Evolutionary conservation across 2,329 filamentous ascomycete species (phyloP).

Genomic region (Aschersonia sp.): DNA sequence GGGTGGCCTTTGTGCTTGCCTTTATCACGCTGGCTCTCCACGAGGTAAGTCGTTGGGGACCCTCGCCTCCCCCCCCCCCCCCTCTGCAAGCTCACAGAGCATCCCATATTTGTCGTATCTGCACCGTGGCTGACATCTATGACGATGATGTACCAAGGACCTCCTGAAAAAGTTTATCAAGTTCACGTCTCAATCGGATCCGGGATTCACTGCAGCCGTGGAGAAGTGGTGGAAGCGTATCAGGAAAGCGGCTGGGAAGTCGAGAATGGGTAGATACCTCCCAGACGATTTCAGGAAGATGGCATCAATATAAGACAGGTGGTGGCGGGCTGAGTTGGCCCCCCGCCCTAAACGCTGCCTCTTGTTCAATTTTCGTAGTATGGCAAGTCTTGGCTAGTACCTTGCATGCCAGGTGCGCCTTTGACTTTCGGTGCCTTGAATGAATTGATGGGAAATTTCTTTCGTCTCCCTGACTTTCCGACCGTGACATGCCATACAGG

Average conservation of each 20-base stretch:
- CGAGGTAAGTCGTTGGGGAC: slow-evolving; percentile 12
- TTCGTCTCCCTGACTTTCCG: no score
- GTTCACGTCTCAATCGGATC: slow-evolving; percentile 13
- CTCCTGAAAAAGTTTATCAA: slow-evolving; percentile 14
- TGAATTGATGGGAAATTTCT: no score
- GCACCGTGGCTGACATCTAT: no score
- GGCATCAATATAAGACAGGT: slow-evolving; percentile 9
- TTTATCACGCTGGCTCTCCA: slow-evolving; percentile 21
- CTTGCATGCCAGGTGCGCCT: no score
- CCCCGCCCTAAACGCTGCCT: no score
- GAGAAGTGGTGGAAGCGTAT: slow-evolving; percentile 20
- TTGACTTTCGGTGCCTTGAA: no score
- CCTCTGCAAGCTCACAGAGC: not conserved
- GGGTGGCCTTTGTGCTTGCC: slow-evolving; percentile 23
- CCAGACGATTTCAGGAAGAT: slow-evolving; percentile 18
- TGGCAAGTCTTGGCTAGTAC: no score
- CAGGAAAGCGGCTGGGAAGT: slow-evolving; percentile 19
- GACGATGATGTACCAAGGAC: slow-evolving; percentile 9
- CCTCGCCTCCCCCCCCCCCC: not conserved
- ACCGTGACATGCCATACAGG: no score
- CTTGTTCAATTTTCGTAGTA: no score
- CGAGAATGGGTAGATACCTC: slow-evolving; percentile 17
- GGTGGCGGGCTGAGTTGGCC: not conserved
- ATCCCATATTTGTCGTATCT: no score
- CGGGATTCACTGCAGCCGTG: slow-evolving; percentile 14